A percentile compares a stretch with the other conserved stretches of the same genome.
These are phyloP conservation scores for Aureobasidium sp. DNA, from an alignment of 2,329 filamentous ascomycete species.

Conservation along the genomic window DNA sequence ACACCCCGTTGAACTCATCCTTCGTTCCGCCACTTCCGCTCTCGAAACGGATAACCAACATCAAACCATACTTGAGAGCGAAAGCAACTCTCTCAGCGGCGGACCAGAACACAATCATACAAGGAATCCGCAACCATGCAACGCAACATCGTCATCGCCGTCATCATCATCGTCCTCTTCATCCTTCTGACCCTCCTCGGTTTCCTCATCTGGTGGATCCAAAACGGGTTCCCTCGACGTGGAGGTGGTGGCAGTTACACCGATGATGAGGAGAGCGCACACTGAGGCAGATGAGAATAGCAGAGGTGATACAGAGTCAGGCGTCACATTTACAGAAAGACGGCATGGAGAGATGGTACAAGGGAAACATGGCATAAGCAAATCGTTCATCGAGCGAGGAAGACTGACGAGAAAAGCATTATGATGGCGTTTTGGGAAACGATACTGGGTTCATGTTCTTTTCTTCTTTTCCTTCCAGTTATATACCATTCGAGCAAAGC, in stretches of 20 bases:
- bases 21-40: too few species aligned
- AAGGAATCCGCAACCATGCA: slow-evolving; percentile 31
- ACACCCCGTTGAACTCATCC: too few species aligned
- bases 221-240: slow-evolving; percentile 30
- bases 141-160: slow-evolving; percentile 47
- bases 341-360: neutral
- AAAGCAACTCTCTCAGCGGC: too few species aligned
- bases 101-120: neutral
- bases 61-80: too few species aligned
- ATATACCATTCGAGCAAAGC: neutral
- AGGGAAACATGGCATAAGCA: too few species aligned
- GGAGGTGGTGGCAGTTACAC: slow-evolving; percentile 24
- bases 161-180: slow-evolving; percentile 48
- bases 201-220: slow-evolving; percentile 44
- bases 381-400: too few species aligned
- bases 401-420: neutral
- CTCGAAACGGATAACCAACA: too few species aligned
- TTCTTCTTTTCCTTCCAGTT: neutral
- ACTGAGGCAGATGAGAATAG: neutral
- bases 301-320: neutral
- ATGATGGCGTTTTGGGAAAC: neutral
- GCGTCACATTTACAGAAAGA: too few species aligned
- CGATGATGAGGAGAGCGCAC: slow-evolving; percentile 23
- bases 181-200: slow-evolving; percentile 43
- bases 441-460: neutral